Base-by-base conservation (phyloP, 1,284 basidiomycete genomes). In the Pseudozyma sp. region DNA sequence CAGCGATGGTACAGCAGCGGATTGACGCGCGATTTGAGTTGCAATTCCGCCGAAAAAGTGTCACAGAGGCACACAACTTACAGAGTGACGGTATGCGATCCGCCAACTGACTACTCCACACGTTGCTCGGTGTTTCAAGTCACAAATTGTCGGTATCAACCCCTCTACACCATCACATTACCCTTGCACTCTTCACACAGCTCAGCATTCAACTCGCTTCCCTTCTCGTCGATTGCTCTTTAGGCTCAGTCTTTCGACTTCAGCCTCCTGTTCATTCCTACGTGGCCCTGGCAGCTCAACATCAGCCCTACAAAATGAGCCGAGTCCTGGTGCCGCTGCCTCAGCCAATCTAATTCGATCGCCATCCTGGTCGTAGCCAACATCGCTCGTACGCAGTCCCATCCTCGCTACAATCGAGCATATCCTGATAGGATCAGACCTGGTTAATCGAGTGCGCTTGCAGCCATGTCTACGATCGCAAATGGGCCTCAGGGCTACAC, bases 241-340 rank as follows among this genome's bases (percentile, higher is more conserved):
- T 1, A 16, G 9, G 16, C 8, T 44, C n/a, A 16, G 18, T 8
- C 14, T 31, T 31, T 6, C 3, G 6, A 31, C 6, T 6, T 31
- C 6, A 3, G 25, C 25, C 25, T 31, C 25, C 25, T 31, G 25
- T n/a, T n/a, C n/a, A n/a, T n/a, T n/a, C n/a, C n/a, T n/a, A n/a
- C n/a, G n/a, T n/a, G n/a, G n/a, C n/a, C n/a, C n/a, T n/a, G n/a
- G n/a, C 10, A 14, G 13, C 39, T 31, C 6, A 8, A 31, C 52
- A n/a, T 61, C 39, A n/a, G 16, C 8, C 31, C n/a, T 40, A 19
- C 59, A 61, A 40, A 18, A 61, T 61, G 59, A 21, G 25, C 36
- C 19, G 42, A 25, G 36, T 54, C 52, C 19, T 53, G 31, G 36
- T n/a, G 36, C 36, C 25, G 16, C 21, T 49, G 35, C 45, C 13